Evolutionary conservation across 1,139 yeast species (phyloP).

Genomic region (Geotrichum klebahnii): DNA sequence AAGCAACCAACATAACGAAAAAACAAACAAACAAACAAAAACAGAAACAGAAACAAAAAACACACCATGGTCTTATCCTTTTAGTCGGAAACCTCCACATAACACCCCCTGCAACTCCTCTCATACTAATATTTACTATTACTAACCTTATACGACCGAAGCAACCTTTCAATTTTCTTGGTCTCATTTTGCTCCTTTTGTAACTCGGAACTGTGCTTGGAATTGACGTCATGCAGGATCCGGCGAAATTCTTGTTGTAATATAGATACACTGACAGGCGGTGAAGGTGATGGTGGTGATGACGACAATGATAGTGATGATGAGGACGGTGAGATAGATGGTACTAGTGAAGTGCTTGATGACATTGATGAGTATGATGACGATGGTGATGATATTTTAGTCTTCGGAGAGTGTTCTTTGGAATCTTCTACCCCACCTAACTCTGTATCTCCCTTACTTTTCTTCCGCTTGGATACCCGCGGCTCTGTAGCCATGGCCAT

Average conservation of each 20-base stretch:
- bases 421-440: constrained; percentile 4
- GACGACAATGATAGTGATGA: background rate
- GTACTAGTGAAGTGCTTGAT: background rate
- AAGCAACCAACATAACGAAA: too few species aligned
- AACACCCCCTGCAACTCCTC: too few species aligned
- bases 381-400: too few species aligned
- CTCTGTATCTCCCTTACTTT: constrained; percentile 3
- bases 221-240: constrained; percentile 60
- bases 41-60: too few species aligned
- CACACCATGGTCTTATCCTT: too few species aligned
- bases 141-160: constrained; percentile 26
- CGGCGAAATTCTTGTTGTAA: constrained; percentile 68
- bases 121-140: too few species aligned
- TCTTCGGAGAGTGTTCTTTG: too few species aligned
- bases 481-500: constrained; percentile 31
- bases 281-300: constrained; percentile 7
- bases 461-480: too few species aligned
- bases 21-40: too few species aligned
- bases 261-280: constrained; percentile 36
- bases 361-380: too few species aligned
- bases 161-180: constrained; percentile 47
- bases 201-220: constrained; percentile 56
- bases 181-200: constrained; percentile 55
- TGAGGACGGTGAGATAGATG: background rate
- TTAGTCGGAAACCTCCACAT: too few species aligned